Conservation (phyloP, 75 land plant genomes). For the Sequoia sempervirens region DNA sequence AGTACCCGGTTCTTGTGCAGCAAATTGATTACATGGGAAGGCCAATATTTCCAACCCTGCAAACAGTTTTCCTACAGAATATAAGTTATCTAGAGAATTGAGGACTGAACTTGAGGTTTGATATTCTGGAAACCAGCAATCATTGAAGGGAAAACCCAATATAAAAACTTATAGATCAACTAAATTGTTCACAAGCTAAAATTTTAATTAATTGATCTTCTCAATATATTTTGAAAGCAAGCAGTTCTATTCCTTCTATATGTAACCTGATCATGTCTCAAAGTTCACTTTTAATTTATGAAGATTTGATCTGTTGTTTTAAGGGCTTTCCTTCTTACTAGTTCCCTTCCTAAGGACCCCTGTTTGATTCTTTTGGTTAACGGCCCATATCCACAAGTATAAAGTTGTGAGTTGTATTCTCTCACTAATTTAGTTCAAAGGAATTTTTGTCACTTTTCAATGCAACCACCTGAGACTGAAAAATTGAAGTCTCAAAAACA, state of each 20-base stretch:
- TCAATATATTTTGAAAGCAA: no score
- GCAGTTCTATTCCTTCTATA: neutral
- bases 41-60: constrained; percentile 46
- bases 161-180: neutral
- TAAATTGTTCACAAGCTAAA: neutral
- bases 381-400: no score
- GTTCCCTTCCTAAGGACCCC: neutral
- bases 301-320: no score
- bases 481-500: no score
- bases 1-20: constrained; percentile 40
- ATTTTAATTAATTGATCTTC: no score
- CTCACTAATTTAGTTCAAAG: no score
- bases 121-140: no score
- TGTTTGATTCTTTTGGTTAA: no score
- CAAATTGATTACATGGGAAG: constrained; percentile 57
- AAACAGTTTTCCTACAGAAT: no score
- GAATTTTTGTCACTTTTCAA: no score
- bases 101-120: neutral
- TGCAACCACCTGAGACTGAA: no score
- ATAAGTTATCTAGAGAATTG: neutral
- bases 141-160: neutral
- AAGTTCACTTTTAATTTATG: neutral
- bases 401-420: no score
- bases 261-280: neutral
- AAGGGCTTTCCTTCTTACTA: neutral